Base-by-base conservation (phyloP, 371 early-diverging fungal species). In the Parasitella parasitica region DNA sequence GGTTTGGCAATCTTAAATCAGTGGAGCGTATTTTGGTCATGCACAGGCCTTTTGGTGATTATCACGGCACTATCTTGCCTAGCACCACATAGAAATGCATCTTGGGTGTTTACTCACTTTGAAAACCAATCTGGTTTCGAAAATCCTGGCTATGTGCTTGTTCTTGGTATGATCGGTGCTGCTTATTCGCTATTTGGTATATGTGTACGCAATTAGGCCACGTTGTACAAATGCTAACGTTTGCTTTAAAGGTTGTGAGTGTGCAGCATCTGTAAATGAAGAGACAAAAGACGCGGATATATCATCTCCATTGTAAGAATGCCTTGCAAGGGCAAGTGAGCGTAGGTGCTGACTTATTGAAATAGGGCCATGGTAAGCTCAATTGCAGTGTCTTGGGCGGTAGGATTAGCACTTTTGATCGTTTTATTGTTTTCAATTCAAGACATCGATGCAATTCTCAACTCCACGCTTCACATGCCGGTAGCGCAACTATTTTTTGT, bases 161-260 rank as follows among this genome's bases (percentile, higher is more conserved):
- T 80, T 8, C 58, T 80, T 9, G 77, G 75, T 35, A 73, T 76
- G 73, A 64, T 80, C 34, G 75, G 77, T 55, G 75, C 75, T 39
- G 73, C 73, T 4, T 80, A 75, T 53, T 76, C 80, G 9, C 49
- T 77, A 20, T 76, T 77, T 61, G 80, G 80, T 76, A 72, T n/a
- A n/a, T n/a, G n/a, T n/a, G n/a, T n/a, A n/a, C n/a, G n/a, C n/a
- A n/a, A n/a, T n/a, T n/a, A n/a, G n/a, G n/a, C n/a, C n/a, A n/a
- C n/a, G n/a, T n/a, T n/a, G n/a, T n/a, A n/a, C n/a, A n/a, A n/a
- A n/a, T n/a, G n/a, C n/a, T n/a, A n/a, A n/a, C n/a, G n/a, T n/a
- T n/a, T 20, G 3, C 20, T 37, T 36, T 28, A 0, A n/a, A 80
- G 80, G 80, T 18, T 74, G 73, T 41, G 80, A 80, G 55, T 67